A percentile compares a stretch with the other conserved stretches of the same genome.
Conservation (phyloP, 1,139 yeast species). For the Lodderomyces oxycetoniae region DNA sequence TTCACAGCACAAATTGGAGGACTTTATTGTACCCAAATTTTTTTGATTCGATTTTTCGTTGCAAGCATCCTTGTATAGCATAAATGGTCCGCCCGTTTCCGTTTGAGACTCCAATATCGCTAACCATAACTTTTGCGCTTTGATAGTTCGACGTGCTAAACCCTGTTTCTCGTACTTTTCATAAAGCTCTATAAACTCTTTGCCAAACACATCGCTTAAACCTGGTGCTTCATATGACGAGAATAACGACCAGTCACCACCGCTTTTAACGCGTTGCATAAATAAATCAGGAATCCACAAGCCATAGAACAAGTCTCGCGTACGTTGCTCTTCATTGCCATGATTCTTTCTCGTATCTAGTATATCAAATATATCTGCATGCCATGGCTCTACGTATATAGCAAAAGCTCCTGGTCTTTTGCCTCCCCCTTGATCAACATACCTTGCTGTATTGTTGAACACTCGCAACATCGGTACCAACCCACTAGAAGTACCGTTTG, state of each 20-base stretch:
- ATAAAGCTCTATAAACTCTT: conserved; percentile 43
- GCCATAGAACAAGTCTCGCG: conserved; percentile 54
- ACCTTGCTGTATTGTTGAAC: conserved; percentile 55
- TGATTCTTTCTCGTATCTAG: conserved; percentile 51
- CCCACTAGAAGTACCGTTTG: conserved; percentile 55
- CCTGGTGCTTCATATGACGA: conserved; percentile 55
- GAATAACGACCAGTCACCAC: conserved; percentile 50
- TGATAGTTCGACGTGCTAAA: conserved; percentile 32
- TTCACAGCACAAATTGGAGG: conserved; percentile 58
- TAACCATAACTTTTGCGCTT: conserved; percentile 53
- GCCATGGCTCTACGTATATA: conserved; percentile 61
- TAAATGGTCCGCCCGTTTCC: conserved; percentile 57
- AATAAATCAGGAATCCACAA: conserved; percentile 59
- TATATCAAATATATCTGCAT: conserved; percentile 50
- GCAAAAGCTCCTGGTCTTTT: conserved; percentile 63
- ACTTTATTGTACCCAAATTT: conserved; percentile 52
- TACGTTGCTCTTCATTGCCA: conserved; percentile 53
- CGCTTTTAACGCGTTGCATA: conserved; percentile 49
- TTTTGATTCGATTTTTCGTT: conserved; percentile 51
- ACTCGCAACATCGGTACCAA: conserved; percentile 57
- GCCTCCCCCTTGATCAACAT: conserved; percentile 61
- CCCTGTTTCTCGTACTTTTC: conserved; percentile 42
- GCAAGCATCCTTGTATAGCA: conserved; percentile 56
- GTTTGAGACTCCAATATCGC: conserved; percentile 53
- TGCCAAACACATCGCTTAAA: conserved; percentile 46